A percentile compares a stretch with the other conserved stretches of the same genome.
Conservation (phyloP, 495 filamentous ascomycete species). For the Neurospora africana region DNA sequence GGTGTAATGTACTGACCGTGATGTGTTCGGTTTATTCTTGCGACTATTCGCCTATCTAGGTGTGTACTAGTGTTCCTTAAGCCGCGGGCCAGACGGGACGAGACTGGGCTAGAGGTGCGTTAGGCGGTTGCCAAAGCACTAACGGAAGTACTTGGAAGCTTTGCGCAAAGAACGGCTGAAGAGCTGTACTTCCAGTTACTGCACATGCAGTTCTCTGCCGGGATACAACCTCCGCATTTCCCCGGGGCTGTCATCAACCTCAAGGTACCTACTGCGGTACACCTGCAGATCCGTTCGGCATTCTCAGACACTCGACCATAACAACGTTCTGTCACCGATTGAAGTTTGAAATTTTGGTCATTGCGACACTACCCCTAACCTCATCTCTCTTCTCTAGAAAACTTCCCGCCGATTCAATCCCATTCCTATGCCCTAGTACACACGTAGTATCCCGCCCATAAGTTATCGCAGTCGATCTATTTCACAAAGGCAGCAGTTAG, state of each 20-base stretch:
- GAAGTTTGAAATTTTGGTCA: neutral
- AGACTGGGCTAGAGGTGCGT: neutral
- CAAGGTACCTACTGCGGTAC: neutral
- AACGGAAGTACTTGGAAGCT: neutral
- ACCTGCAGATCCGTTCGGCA: neutral
- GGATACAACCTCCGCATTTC: neutral
- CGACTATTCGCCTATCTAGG: no score
- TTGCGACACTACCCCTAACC: neutral
- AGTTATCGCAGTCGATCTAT: no score
- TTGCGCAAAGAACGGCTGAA: neutral
- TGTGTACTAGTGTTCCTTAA: neutral
- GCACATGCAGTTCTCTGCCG: neutral
- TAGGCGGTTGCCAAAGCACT: neutral
- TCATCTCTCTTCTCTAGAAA: neutral
- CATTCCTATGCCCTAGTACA: slow-evolving; percentile 10
- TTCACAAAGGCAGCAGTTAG: neutral
- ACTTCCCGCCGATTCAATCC: neutral
- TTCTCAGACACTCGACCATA: neutral
- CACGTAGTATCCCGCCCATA: slow-evolving; percentile 17
- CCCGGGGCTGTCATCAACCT: neutral
- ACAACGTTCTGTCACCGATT: neutral
- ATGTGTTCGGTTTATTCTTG: no score
- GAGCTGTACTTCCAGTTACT: neutral
- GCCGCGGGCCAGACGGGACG: neutral
- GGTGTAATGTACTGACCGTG: no score